A percentile compares a stretch with the other conserved stretches of the same genome.
Evolutionary conservation across 108 stramenopile species (phyloP).

Genomic region (Cyclotella choctawhatcheeana): DNA sequence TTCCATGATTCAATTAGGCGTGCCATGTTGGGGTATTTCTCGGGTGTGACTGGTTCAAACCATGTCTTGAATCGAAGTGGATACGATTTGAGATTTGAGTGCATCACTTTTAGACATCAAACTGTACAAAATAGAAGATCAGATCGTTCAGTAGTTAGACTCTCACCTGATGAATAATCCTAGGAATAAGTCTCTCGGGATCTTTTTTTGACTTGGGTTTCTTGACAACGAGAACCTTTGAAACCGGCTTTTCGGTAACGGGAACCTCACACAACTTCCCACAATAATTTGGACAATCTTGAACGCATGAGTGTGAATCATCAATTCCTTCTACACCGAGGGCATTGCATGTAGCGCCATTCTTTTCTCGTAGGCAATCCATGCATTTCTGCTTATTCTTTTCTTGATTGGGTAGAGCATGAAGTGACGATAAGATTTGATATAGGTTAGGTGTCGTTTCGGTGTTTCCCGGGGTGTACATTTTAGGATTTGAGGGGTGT

Average conservation of each 20-base stretch:
- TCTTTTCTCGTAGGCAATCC: slow-evolving; percentile 72
- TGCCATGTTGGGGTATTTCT: slow-evolving; percentile 74
- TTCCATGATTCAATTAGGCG: slow-evolving; percentile 70
- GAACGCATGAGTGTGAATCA: slow-evolving; percentile 16
- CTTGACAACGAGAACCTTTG: slow-evolving; percentile 57
- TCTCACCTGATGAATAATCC: slow-evolving; percentile 63
- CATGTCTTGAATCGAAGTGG: too few species aligned
- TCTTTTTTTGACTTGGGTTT: slow-evolving; percentile 38
- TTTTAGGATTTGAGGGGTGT: slow-evolving; percentile 11
- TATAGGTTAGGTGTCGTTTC: slow-evolving; percentile 53
- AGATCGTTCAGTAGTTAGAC: too few species aligned
- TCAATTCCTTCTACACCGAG: slow-evolving; percentile 5
- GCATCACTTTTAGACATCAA: too few species aligned
- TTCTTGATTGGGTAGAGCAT: slow-evolving; percentile 48
- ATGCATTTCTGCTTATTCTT: slow-evolving; percentile 53
- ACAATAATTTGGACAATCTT: slow-evolving; percentile 70
- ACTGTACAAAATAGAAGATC: too few species aligned
- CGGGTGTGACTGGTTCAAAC: slow-evolving; percentile 65
- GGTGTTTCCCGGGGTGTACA: slow-evolving; percentile 19
- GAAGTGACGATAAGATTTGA: slow-evolving; percentile 32
- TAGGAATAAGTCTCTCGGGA: slow-evolving; percentile 55
- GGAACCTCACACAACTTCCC: slow-evolving; percentile 63
- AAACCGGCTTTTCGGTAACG: slow-evolving; percentile 66
- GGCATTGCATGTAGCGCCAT: slow-evolving; percentile 56
- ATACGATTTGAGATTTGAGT: too few species aligned